These are phyloP conservation scores for Pseudogymnoascus sp. DNA, from an alignment of 2,329 filamentous ascomycete species.

Conservation along the genomic window DNA sequence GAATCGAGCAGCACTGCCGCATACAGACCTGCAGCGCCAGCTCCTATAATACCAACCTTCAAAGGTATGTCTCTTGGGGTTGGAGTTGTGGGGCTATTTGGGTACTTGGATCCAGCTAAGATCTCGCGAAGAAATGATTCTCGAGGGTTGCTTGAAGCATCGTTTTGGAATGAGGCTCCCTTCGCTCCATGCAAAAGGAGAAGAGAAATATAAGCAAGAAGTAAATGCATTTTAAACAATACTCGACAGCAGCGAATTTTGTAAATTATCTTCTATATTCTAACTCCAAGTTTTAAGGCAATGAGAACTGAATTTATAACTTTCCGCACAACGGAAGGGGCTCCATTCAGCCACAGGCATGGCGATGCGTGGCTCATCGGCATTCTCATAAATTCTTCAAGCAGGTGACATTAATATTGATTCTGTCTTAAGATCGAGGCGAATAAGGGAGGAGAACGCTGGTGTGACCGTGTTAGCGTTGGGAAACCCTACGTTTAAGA, in stretches of 20 bases:
- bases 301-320: background rate
- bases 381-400: background rate
- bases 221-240: background rate
- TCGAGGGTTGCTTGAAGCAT: background rate
- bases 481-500: no score
- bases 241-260: background rate
- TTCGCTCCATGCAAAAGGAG: background rate
- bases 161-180: background rate
- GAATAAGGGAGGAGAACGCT: background rate
- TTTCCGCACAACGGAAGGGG: background rate
- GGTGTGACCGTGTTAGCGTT: background rate
- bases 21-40: conserved; percentile 32
- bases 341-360: background rate
- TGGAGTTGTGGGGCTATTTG: background rate
- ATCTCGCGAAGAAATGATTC: background rate
- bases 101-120: background rate
- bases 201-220: background rate
- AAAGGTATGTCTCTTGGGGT: background rate
- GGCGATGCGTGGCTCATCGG: background rate
- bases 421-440: background rate
- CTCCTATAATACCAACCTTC: conserved; percentile 31
- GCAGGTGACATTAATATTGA: background rate
- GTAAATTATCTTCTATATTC: background rate
- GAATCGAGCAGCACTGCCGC: conserved; percentile 30
- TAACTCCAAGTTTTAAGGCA: background rate